These are phyloP conservation scores for Calocybe gangraenosa DNA, from an alignment of 768 basidiomycete species.

Conservation along the genomic window DNA sequence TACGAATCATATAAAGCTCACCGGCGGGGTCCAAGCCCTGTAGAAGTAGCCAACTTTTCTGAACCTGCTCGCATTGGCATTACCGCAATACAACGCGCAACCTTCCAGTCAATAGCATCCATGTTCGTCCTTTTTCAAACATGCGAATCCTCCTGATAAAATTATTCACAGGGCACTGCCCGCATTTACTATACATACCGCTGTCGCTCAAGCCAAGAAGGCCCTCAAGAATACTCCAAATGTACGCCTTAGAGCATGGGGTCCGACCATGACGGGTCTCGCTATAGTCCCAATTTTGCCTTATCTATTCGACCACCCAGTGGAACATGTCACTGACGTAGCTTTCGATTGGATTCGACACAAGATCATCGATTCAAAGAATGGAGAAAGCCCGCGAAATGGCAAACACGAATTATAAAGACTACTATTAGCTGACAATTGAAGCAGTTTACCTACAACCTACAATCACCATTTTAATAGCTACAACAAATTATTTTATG, in stretches of 20 bases:
- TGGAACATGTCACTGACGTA: conserved; percentile 63
- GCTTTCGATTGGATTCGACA: conserved; percentile 70
- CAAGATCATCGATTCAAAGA: conserved; percentile 40
- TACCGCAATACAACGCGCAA: conserved; percentile 70
- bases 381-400: conserved; percentile 10
- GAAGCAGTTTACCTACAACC: too few relatives aligned
- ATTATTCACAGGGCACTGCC: conserved; percentile 61
- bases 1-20: conserved; percentile 82
- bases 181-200: conserved; percentile 81
- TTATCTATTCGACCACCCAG: conserved; percentile 76
- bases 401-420: conserved; percentile 12
- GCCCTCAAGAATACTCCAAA: conserved; percentile 58
- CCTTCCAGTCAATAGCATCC: conserved; percentile 79
- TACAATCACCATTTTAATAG: too few relatives aligned
- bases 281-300: conserved; percentile 72
- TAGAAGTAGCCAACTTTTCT: conserved; percentile 67
- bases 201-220: conserved; percentile 69
- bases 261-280: conserved; percentile 70
- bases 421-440: not conserved
- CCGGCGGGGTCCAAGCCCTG: conserved; percentile 57
- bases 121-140: conserved; percentile 46
- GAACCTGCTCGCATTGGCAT: conserved; percentile 66
- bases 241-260: conserved; percentile 62
- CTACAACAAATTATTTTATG: conserved; percentile 9
- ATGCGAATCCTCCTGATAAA: conserved; percentile 1